Conservation (phyloP, 176 grass and related monocot genomes). For the Triticum turgidum region DNA sequence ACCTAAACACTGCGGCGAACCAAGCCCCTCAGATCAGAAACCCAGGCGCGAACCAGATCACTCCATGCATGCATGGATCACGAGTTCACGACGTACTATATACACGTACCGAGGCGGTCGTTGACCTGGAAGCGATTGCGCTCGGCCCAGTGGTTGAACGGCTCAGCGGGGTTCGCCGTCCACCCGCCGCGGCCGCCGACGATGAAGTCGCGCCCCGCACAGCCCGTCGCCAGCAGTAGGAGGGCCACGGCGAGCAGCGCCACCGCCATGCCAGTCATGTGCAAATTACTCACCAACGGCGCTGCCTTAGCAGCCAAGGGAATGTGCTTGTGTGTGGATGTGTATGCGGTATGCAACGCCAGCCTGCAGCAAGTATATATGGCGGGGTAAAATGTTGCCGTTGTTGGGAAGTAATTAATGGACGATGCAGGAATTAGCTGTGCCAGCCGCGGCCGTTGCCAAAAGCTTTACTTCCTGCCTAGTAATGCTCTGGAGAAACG, state of each 20-base stretch:
- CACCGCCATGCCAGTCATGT: constrained; percentile 13
- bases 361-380: background rate
- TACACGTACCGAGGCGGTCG: constrained; percentile 55
- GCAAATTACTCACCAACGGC: background rate
- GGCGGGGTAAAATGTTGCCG: background rate
- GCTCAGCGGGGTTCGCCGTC: constrained; percentile 48
- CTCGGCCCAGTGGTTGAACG: constrained; percentile 62
- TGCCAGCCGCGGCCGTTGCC: constrained; percentile 1
- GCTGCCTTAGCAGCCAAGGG: too few relatives aligned
- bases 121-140: constrained; percentile 84
- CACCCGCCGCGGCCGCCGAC: constrained; percentile 63
- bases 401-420: constrained; percentile 23
- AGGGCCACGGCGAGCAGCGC: background rate
- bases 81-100: background rate
- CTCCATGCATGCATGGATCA: background rate
- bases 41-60: background rate
- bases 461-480: background rate
- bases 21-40: background rate
- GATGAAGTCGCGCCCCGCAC: constrained; percentile 46
- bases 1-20: constrained; percentile 63
- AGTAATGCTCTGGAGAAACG: background rate
- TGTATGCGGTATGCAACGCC: background rate
- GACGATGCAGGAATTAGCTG: constrained; percentile 23
- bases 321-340: background rate
- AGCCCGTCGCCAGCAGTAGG: background rate